These are phyloP conservation scores for Fusarium brevicatenulatum DNA, from an alignment of 2,329 filamentous ascomycete genomes.

Conservation along the genomic window DNA sequence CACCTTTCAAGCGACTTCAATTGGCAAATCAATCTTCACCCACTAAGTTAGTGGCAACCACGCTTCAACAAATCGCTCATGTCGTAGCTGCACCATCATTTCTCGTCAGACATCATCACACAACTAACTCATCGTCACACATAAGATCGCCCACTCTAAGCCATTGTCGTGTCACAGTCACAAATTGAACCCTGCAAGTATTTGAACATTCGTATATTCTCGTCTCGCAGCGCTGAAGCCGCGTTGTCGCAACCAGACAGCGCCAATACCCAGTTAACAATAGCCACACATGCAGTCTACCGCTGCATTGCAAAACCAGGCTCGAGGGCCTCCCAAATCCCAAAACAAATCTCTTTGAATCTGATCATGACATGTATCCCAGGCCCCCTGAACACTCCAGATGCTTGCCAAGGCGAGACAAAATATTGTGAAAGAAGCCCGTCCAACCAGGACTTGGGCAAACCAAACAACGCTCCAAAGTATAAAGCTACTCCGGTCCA, in stretches of 20 bases:
- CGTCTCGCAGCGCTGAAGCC: constrained; percentile 48
- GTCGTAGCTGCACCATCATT: background rate
- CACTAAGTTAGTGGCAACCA: background rate
- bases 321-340: constrained; percentile 47
- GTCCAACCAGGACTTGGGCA: constrained; percentile 42
- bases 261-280: constrained; percentile 49
- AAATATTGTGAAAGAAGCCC: constrained; percentile 36
- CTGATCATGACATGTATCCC: constrained; percentile 48
- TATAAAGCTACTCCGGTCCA: constrained; percentile 34
- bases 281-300: constrained; percentile 46
- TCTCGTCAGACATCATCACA: background rate
- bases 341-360: constrained; percentile 47
- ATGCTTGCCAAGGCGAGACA: constrained; percentile 46
- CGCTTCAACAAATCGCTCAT: background rate
- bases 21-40: background rate
- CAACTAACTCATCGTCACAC: background rate
- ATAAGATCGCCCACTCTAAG: background rate
- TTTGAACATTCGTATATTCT: constrained; percentile 54
- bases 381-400: constrained; percentile 44
- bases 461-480: constrained; percentile 45
- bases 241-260: constrained; percentile 47
- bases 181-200: background rate
- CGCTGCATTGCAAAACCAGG: constrained; percentile 51
- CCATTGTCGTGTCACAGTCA: background rate
- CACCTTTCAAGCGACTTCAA: background rate